These are phyloP conservation scores for Wickerhamomyces pijperi DNA, from an alignment of 805 yeast species.

Conservation along the genomic window DNA sequence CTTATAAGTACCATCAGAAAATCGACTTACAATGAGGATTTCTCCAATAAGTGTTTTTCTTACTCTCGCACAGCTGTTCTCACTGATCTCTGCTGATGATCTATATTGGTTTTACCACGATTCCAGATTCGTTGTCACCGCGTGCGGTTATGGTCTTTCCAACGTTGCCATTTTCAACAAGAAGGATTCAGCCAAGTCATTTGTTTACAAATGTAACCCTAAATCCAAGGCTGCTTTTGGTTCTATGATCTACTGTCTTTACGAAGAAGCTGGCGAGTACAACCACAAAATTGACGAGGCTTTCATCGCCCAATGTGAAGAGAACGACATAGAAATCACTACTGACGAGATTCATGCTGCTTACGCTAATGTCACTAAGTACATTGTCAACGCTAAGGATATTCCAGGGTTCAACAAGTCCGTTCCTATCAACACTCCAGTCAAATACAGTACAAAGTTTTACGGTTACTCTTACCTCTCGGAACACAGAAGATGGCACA, in stretches of 20 bases:
- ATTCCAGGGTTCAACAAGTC: slow-evolving; percentile 25
- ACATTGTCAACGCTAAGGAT: slow-evolving; percentile 23
- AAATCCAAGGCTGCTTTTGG: slow-evolving; percentile 19
- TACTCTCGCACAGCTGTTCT: too few relatives aligned
- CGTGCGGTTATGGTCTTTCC: slow-evolving; percentile 18
- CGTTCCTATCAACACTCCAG: slow-evolving; percentile 25
- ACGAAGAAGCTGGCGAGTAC: slow-evolving; percentile 7
- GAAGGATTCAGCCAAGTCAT: slow-evolving; percentile 10
- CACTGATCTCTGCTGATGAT: too few relatives aligned
- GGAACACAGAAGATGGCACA: slow-evolving; percentile 22
- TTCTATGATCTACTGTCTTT: slow-evolving; percentile 20
- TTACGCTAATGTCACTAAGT: slow-evolving; percentile 33
- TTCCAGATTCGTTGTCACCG: slow-evolving; percentile 6
- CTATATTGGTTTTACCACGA: not conserved
- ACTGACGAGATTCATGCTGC: slow-evolving; percentile 23
- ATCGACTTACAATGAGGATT: too few relatives aligned
- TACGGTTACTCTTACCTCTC: slow-evolving; percentile 19
- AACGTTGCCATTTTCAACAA: slow-evolving; percentile 16
- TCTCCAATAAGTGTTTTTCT: too few relatives aligned
- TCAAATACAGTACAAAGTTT: slow-evolving; percentile 17
- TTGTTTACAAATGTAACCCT: slow-evolving; percentile 16
- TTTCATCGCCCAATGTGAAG: slow-evolving; percentile 18
- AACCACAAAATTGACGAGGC: slow-evolving; percentile 9
- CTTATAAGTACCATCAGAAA: too few relatives aligned
- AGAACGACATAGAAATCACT: slow-evolving; percentile 20